Evolutionary conservation across 805 yeast genomes (phyloP), one percentile per base, ranked within the genome.

Genomic region (Saccharomyces cerevisiae): DNA sequence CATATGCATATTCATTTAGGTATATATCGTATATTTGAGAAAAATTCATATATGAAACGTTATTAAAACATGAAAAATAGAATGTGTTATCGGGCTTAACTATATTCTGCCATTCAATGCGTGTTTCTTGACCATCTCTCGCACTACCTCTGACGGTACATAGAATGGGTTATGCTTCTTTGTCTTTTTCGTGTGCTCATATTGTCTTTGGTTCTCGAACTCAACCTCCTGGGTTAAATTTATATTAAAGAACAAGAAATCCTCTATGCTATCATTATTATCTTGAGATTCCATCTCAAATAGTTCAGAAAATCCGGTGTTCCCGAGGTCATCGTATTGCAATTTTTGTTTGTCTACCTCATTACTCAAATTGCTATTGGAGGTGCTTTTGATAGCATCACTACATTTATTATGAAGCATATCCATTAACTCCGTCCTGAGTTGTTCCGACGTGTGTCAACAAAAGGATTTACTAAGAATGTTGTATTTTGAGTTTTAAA

Each of bases 261-360:
- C 53, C 30, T 57, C 60, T 10, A 57, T 27, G 41, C 48, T 47
- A n/a, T 28, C 49, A 24, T 54, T 53, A 47, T 54, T 46, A 28
- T 4, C 41, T 22, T 28, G 22, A 6, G 26, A 4, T 8, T 9
- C 48, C 48, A 46, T 59, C 41, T n/a, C 58, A 8, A 52, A 36
- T 14, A 32, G 30, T 2, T 61, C 59, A 51, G 47, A 53, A 14
- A 59, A 60, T 41, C n/a, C 57, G 30, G 51, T 46, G 47, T 52
- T 47, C 36, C 55, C 61, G 1, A 36, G 28, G 10, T 53, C 48
- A 28, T 58, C 62, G 8, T 36, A 36, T 11, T 36, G 43, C 9
- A 6, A 2, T 36, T 36, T 9, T 2, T 17, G 24, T 17, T 36
- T 36, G 3, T 17, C 43, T 21, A 36, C 43, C 22, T 36, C 43